These are phyloP conservation scores for Zychaea mexicana DNA, from an alignment of 371 early-diverging fungal genomes.

Conservation along the genomic window DNA sequence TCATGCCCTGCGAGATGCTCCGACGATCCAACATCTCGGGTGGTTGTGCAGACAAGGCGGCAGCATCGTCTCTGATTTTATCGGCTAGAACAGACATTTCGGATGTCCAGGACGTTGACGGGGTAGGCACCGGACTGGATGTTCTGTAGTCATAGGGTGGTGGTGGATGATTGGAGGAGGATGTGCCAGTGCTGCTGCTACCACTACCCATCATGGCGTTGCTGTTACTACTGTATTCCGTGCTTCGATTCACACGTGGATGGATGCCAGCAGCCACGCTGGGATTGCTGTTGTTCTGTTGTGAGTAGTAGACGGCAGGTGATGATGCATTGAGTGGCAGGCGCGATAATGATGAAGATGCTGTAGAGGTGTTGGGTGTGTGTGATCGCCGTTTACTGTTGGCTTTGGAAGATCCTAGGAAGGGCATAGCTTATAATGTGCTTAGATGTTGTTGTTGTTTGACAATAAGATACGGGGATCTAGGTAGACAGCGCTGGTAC, in stretches of 20 bases:
- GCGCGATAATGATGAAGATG: conserved; percentile 17
- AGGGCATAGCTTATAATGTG: conserved; percentile 3
- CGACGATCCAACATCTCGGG: conserved; percentile 15
- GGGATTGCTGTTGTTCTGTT: conserved; percentile 2
- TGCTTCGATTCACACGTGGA: conserved; percentile 17
- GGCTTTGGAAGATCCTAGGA: conserved; percentile 1
- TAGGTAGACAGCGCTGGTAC: too few relatives aligned
- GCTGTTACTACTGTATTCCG: conserved; percentile 1
- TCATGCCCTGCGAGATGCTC: conserved; percentile 45
- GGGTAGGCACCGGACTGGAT: conserved; percentile 25
- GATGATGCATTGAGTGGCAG: conserved; percentile 21
- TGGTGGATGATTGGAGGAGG: too few relatives aligned
- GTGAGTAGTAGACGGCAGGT: conserved; percentile 16
- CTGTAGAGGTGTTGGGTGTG: conserved; percentile 12
- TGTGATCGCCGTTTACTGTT: conserved; percentile 16
- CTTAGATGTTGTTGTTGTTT: background rate
- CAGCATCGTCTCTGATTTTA: conserved; percentile 35
- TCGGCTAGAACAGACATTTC: conserved; percentile 42
- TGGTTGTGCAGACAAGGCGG: background rate
- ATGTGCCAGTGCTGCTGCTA: conserved; percentile 6
- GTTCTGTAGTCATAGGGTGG: conserved; percentile 14
- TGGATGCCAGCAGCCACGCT: conserved; percentile 1
- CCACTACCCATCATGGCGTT: background rate
- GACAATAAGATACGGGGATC: too few relatives aligned
- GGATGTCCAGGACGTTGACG: conserved; percentile 42